Evolutionary conservation across 75 land plant genomes (phyloP).

Genomic region (Picea sitchensis): DNA sequence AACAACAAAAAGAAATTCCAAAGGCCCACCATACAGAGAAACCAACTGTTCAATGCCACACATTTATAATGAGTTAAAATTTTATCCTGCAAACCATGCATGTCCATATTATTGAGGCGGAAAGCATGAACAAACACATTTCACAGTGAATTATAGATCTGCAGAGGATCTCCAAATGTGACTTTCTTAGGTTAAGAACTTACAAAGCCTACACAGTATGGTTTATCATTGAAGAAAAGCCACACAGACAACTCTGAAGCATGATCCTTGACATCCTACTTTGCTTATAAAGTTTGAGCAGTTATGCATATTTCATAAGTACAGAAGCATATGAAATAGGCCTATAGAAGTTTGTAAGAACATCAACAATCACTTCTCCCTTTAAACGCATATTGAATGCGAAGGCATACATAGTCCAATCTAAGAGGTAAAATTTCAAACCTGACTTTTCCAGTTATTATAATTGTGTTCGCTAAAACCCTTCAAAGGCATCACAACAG

Average conservation of each 20-base stretch:
- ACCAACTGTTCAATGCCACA: slow-evolving; percentile 55
- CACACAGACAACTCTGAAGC: neutral
- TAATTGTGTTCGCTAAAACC: slow-evolving; percentile 97
- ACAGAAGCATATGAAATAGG: neutral
- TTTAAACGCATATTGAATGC: neutral
- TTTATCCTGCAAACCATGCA: neutral
- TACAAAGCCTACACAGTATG: neutral
- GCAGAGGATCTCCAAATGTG: neutral
- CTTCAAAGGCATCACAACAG: slow-evolving; percentile 97
- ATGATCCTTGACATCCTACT: neutral
- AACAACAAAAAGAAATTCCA: slow-evolving; percentile 94
- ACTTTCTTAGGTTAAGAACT: neutral
- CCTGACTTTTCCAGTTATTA: slow-evolving; percentile 97
- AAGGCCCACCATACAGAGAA: slow-evolving; percentile 97
- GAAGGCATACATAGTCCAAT: neutral
- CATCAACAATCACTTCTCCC: neutral
- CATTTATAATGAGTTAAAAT: neutral
- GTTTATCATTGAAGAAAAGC: neutral
- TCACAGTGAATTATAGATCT: neutral
- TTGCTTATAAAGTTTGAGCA: neutral
- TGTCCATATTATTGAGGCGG: neutral
- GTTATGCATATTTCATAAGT: neutral
- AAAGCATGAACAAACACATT: neutral
- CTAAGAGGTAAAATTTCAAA: slow-evolving; percentile 13
- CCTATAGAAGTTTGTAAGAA: neutral